Evolutionary conservation across 352 stramenopile species (phyloP).

Genomic region (Peronospora belbahrii): DNA sequence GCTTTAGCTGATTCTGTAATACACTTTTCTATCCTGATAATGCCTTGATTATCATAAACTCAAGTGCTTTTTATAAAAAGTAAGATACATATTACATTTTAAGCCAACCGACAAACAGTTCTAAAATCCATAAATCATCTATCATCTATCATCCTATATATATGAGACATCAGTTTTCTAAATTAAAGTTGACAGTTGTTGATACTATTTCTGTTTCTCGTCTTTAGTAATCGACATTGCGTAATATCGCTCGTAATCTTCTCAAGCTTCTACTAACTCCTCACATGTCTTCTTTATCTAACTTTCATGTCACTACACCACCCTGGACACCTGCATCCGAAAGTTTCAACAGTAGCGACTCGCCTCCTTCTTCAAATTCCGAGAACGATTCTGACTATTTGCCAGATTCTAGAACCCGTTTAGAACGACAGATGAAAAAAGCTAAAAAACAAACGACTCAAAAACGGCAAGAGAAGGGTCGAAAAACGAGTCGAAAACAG

Average conservation of each 20-base stretch:
- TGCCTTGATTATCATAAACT: too few species aligned
- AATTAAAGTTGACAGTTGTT: too few species aligned
- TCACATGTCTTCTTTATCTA: conserved; percentile 6
- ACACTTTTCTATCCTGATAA: too few species aligned
- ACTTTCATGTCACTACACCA: conserved; percentile 6
- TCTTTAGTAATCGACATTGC: not conserved
- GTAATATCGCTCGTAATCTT: not conserved
- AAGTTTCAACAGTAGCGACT: conserved; percentile 9
- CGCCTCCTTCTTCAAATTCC: conserved; percentile 11
- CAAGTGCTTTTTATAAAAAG: too few species aligned
- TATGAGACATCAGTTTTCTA: too few species aligned
- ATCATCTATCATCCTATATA: too few species aligned
- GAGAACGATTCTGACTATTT: conserved; percentile 34
- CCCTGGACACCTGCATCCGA: conserved; percentile 1
- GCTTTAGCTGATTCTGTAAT: too few species aligned
- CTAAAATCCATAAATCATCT: too few species aligned
- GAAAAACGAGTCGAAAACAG: too few species aligned
- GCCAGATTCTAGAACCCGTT: conserved; percentile 3
- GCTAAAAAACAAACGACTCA: not conserved
- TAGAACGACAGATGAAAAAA: conserved; percentile 1
- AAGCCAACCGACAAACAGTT: too few species aligned
- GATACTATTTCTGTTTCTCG: too few species aligned
- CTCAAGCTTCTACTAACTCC: not conserved
- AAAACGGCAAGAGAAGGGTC: conserved; percentile 1
- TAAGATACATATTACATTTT: too few species aligned